Evolutionary conservation across 1,139 yeast genomes (phyloP).

Genomic region (Scheffersomyces titani): DNA sequence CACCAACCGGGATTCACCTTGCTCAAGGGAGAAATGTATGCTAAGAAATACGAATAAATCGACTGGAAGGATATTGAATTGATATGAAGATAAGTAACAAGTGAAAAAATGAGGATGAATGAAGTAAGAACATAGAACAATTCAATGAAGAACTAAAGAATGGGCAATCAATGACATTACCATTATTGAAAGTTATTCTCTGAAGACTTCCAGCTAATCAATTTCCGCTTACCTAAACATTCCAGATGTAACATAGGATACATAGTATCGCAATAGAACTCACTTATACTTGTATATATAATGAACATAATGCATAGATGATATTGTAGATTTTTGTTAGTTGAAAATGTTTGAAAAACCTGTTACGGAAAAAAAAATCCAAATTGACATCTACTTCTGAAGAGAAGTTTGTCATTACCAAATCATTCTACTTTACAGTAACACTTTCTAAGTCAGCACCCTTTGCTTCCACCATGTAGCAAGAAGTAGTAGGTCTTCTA

Average conservation of each 20-base stretch:
- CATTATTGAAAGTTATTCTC: not conserved
- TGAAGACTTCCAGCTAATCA: too few relatives aligned
- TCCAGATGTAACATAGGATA: not conserved
- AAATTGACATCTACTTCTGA: not conserved
- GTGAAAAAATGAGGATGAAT: too few relatives aligned
- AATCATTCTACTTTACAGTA: too few relatives aligned
- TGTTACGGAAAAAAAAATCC: not conserved
- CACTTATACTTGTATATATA: not conserved
- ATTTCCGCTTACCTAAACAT: not conserved
- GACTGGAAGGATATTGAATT: not conserved
- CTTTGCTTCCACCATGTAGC: not conserved
- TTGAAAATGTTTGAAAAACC: not conserved
- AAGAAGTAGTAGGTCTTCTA: not conserved
- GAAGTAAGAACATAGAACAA: not conserved
- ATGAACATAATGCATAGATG: not conserved
- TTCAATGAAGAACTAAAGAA: not conserved
- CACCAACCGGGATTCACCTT: slow-evolving; percentile 54
- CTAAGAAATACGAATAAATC: not conserved
- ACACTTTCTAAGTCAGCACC: not conserved
- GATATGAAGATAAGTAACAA: not conserved
- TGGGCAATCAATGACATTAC: too few relatives aligned
- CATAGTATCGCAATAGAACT: not conserved
- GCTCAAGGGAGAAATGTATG: slow-evolving; percentile 8
- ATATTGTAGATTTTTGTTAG: not conserved
- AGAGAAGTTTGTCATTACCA: too few relatives aligned